These are phyloP conservation scores for Hypoxylon lenormandii DNA, from an alignment of 495 filamentous ascomycete species.

Conservation along the genomic window DNA sequence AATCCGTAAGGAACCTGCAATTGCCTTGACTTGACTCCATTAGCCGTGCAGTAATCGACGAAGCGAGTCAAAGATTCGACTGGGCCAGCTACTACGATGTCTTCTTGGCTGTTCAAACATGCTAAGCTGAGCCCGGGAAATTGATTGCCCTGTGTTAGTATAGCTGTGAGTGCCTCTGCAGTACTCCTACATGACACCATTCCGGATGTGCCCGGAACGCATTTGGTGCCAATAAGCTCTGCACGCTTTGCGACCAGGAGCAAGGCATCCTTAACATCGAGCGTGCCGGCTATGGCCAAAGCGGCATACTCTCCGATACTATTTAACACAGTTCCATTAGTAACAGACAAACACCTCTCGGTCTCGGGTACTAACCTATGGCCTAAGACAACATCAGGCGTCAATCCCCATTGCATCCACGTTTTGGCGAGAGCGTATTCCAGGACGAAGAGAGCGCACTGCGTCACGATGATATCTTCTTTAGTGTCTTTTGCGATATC, in stretches of 20 bases:
- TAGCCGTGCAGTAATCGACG: constrained; percentile 12
- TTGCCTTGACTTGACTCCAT: constrained; percentile 18
- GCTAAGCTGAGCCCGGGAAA: constrained; percentile 25
- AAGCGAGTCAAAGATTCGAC: constrained; percentile 17
- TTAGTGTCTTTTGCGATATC: not conserved
- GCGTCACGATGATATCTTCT: constrained; percentile 55
- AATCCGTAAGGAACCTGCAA: constrained; percentile 34
- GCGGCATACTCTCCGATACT: constrained; percentile 38
- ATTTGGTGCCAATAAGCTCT: constrained; percentile 27
- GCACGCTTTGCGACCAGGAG: constrained; percentile 32
- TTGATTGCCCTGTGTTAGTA: not conserved
- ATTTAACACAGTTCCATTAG: not conserved
- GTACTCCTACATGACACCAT: constrained; percentile 33
- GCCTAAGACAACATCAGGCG: constrained; percentile 58
- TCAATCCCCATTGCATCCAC: constrained; percentile 63
- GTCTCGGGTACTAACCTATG: constrained; percentile 55
- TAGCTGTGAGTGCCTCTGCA: not conserved
- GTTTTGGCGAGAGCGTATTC: constrained; percentile 62
- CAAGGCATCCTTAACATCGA: constrained; percentile 25
- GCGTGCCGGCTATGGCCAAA: constrained; percentile 14
- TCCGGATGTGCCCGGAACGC: constrained; percentile 19
- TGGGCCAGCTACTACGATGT: constrained; percentile 37
- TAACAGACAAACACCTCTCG: not conserved
- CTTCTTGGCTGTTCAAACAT: constrained; percentile 31
- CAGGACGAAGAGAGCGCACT: constrained; percentile 59